Evolutionary conservation across 2,329 filamentous ascomycete species (phyloP), one percentile per base, ranked within the genome.

Genomic region (Nemania sp.): DNA sequence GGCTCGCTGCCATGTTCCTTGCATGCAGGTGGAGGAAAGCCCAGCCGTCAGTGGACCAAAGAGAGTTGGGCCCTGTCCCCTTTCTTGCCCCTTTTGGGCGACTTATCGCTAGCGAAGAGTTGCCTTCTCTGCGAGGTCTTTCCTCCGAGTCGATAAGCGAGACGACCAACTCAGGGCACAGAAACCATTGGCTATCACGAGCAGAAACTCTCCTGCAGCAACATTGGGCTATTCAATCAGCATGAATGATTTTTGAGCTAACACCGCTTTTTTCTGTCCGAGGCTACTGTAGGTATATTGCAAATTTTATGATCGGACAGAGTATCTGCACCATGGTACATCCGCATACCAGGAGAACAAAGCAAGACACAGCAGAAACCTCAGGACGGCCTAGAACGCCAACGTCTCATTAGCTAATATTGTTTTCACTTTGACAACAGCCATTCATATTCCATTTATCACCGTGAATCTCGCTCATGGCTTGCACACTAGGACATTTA

Each of bases 1-100:
- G 49, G 42, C 30, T 47, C 33, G 45, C 54, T 49, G 45, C 50
- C 49, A 54, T 48, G 51, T 57, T 54, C 51, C 55, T 57, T 57
- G 55, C 55, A 54, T 47, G 19, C 51, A 20, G 26, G 44, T 11
- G n/a, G 9, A 14, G 9, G n/a, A 20, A 44, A 17, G 46, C 55
- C 37, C 51, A 54, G 47, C 26, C 30, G 17, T 28, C 43, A 31
- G 20, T 48, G 33, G 49, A 44, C 54, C 54, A 49, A 17, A 34
- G 15, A 36, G 44, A 44, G n/a, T 19, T 7, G 12, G 37, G 17
- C 33, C 44, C 33, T 49, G 31, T 34, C 43, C 44, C 49, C 54
- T 45, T 56, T 53, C 39, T 43, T 53, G 26, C 44, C 54, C 54
- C 54, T 56, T 56, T 56, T 53, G 49, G 49, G 31, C 24, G 23